Evolutionary conservation across 257 asterid genomes (phyloP), one percentile per base, ranked within the genome.

Genomic region (Ligustrum vulgare): DNA sequence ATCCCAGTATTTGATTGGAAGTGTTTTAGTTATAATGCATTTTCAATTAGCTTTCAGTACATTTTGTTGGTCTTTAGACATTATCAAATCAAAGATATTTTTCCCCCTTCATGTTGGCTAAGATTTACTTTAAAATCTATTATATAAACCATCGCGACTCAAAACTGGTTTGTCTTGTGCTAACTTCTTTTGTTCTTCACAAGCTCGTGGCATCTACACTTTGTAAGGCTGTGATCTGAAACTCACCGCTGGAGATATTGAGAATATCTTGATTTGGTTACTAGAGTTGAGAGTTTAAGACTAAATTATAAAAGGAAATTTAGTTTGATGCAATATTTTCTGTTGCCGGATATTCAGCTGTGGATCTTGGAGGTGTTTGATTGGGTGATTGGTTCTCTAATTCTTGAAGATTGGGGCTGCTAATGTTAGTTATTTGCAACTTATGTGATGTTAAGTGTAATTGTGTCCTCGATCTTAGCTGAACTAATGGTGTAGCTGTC

Each of bases 41-140:
- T 49, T 73, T 78, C 47, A 12, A 64, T 71, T 75, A 71, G 70
- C 43, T 75, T 60, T 67, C 79, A 41, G 12, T 84, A 82, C 74
- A 63, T 64, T 80, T 71, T 81, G 71, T 76, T 72, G 69, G 41
- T 67, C 63, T 76, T 67, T 73, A 10, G 86, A 54, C 69, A 43
- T 67, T 28, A 58, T 62, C 72, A 3, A 23, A 3, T 69, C 34
- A 25, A 12, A 25, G 23, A 62, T 45, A 66, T 23, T 58, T 43
- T 60, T 71, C 54, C 2, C 0, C 10, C 45, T 8, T n/a, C 8
- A 13, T 23, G 63, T 35, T 54, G 32, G 28, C 18, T 28, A 28
- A 28, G 0, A 2, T n/a, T 68, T 7, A n/a, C 2, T 35, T 5
- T 35, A 22, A 20, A 41, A 22, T 39, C 73, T 13, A 69, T 23